Evolutionary conservation across 2,329 filamentous ascomycete species (phyloP), one percentile per base, ranked within the genome.

Genomic region (Dactylellina sp.): DNA sequence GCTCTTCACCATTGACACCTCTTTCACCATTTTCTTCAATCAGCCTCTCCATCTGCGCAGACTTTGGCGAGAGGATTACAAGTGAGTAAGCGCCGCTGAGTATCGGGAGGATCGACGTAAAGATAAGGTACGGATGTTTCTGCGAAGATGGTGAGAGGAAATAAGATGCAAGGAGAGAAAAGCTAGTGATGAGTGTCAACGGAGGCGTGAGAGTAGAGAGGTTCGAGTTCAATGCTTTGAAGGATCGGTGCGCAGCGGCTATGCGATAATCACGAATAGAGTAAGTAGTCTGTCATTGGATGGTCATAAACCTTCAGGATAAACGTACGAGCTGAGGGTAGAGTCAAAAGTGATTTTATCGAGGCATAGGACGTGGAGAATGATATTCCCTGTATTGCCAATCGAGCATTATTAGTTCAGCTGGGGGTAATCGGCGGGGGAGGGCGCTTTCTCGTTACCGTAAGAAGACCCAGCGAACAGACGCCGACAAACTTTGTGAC

Each of bases 161-260:
- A 25, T 74, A 74, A n/a, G 61, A 47, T 9, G 61, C 50, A 22
- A 74, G 1, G 11, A 74, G 22, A 28, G 70, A 66, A n/a, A 66
- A 14, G 25, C 60, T 42, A 18, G 68, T 47, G 5, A 74, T 22
- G 4, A 56, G n/a, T 0, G 70, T 66, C 18, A 74, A 18, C 4
- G 47, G 70, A 4, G 55, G 57, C 0, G 55, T 74, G 2, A 72
- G n/a, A 7, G 46, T 35, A 1, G 55, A 42, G 2, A 74, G 47
- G 16, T 24, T 61, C 18, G 28, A 49, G 2, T 32, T 65, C 1
- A 66, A 28, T n/a, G 39, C 9, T 4, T 37, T 74, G 61, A 74
- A 74, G 16, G 70, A 74, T 39, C 61, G 70, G 61, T 74, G 70
- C 9, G 70, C 70, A 11, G 70, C 61, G 16, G 70, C 70, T 74